Base-by-base conservation (phyloP, 352 stramenopile genomes). In the Achlya hypogyna region DNA sequence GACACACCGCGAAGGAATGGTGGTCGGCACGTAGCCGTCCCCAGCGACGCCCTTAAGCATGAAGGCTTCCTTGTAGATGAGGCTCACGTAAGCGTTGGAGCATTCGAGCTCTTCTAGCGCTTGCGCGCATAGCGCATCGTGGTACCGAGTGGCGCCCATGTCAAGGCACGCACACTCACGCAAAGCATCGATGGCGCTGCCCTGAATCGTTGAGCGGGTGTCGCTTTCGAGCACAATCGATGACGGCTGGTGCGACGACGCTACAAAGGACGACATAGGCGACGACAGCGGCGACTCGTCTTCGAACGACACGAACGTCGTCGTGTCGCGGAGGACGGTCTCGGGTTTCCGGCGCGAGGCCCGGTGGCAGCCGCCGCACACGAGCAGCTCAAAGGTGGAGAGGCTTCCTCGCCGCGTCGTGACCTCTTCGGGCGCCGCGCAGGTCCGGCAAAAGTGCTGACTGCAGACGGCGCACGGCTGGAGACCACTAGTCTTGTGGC, bases 61-160 rank as follows among this genome's bases (percentile, higher is more conserved):
- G 43, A 67, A 67, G 25, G 51, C 27, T 16, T 58, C 60, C 38
- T 67, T 67, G 60, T 67, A 67, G 20, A 67, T 27, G 18, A 67
- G 51, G 12, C 51, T 25, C 34, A 67, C 40, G 22, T 59, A 59
- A n/a, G 60, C 60, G 28, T 67, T 59, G 32, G 29, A 16, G 42
- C 40, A 59, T 27, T 67, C 60, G 38, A 67, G 51, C 14, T 54
- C 60, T 4, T 45, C 51, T n/a, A 58, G 12, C 4, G 60, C 42
- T 38, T 58, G 38, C 4, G 43, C 60, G 32, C 60, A 67, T 6
- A 67, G 43, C 29, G 60, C 60, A 49, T 67, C 60, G 60, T 67
- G 32, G n/a, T 49, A 49, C 14, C n/a, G 12, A 18, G 43, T 67
- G 8, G 28, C n/a, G 8, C 18, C 42, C 28, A 67, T 56, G 35